Base-by-base conservation (phyloP, 139 green algal species). In the Mesotaenium endlicherianum region DNA sequence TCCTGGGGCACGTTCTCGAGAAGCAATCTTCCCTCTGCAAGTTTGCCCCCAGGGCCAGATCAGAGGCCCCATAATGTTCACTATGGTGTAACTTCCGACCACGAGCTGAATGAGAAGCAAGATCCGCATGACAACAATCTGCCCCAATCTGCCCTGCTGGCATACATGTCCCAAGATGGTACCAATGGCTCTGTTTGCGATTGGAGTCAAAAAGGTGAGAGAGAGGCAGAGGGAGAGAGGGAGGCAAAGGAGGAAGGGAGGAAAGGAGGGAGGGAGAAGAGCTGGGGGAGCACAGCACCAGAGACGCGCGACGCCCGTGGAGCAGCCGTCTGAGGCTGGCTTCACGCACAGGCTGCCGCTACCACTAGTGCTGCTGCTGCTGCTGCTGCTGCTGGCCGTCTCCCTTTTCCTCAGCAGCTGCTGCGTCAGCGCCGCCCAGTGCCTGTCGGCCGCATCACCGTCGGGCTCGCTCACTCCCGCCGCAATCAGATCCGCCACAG, bases 301-400 rank as follows among this genome's bases (percentile, higher is more conserved):
- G 16, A 94, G 74, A 14, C 80, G 70, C 2, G 84, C 85, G 0
- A 92, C 88, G 40, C 87, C 89, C 3, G 86, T 90, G 16, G 75
- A 88, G 81, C 88, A 92, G 1, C 88, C 88, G 43, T 92, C 88
- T 6, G 68, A 75, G 16, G 47, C 67, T 0, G 90, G 90, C 86
- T 92, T 92, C 55, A 93, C 72, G 47, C 77, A 89, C 30, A 93
- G 45, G 67, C 49, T 17, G 17, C 34, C 1, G 76, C 67, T 2
- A 1, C 34, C 60, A 17, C n/a, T n/a, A n/a, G n/a, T n/a, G 67
- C 49, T 17, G 17, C 34, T 0, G 76, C 67, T 2, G 67, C 49
- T 17, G 17, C 34, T 0, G 76, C 67, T 2, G 5, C 11, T 11
- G 11, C 36, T 72, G 8, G 43, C 8, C 17, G 11, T 14, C 60